These are phyloP conservation scores for Areca catechu DNA, from an alignment of 176 grass and related monocot genomes.

Conservation along the genomic window DNA sequence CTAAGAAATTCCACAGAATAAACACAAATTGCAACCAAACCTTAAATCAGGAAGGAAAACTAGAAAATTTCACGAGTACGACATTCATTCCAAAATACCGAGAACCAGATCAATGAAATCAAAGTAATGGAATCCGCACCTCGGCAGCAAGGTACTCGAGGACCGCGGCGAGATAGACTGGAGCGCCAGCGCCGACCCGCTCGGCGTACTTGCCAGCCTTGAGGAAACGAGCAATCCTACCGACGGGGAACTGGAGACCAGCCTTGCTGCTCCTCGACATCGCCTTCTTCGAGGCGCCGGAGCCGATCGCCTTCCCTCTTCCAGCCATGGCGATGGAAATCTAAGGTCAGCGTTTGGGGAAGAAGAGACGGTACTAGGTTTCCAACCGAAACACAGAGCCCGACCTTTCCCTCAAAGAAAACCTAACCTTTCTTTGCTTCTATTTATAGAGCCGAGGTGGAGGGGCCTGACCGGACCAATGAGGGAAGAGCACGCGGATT, in stretches of 20 bases:
- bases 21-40: too few species aligned
- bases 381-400: too few species aligned
- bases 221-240: conserved; percentile 23
- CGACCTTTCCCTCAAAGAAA: too few species aligned
- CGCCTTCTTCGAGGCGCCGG: conserved; percentile 19
- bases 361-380: not conserved
- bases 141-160: conserved; percentile 25
- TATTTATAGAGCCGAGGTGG: not conserved
- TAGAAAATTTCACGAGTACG: too few species aligned
- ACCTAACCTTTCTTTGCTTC: too few species aligned
- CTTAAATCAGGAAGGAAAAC: too few species aligned
- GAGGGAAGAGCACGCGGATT: conserved; percentile 1
- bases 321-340: conserved; percentile 50
- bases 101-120: too few species aligned
- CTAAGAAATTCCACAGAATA: too few species aligned
- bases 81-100: too few species aligned
- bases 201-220: conserved; percentile 28
- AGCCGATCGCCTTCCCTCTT: conserved; percentile 16
- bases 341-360: too few species aligned
- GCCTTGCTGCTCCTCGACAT: conserved; percentile 25
- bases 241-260: conserved; percentile 22
- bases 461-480: not conserved
- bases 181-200: conserved; percentile 22
- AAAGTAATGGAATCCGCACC: not conserved
- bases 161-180: conserved; percentile 20